A percentile compares a stretch with the other conserved stretches of the same genome.
Evolutionary conservation across 2,329 filamentous ascomycete genomes (phyloP).

Genomic region (Talaromyces sp.): DNA sequence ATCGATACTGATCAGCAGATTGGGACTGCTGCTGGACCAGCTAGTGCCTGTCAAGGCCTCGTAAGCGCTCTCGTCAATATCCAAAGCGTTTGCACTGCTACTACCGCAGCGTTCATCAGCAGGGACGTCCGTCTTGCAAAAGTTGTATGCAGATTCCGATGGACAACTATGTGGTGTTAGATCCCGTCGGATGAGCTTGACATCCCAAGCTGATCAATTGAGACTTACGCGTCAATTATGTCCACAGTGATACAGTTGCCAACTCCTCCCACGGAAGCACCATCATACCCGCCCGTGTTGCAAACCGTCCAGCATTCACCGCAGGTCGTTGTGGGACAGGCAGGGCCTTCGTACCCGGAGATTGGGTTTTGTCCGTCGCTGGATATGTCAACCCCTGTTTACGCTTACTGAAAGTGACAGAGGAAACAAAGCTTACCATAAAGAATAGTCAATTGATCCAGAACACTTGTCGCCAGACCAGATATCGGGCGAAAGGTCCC

Average conservation of each 20-base stretch:
- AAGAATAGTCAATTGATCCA: not conserved
- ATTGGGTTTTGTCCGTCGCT: not conserved
- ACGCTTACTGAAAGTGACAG: not conserved
- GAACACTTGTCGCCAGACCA: not conserved
- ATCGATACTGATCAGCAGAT: not conserved
- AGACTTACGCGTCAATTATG: not conserved
- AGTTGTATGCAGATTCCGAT: not conserved
- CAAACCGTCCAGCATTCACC: not conserved
- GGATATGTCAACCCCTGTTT: not conserved
- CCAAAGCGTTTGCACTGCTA: not conserved
- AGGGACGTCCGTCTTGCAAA: not conserved
- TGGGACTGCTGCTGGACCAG: not conserved
- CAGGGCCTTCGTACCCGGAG: not conserved
- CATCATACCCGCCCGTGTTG: not conserved
- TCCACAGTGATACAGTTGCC: not conserved
- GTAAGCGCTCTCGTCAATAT: not conserved
- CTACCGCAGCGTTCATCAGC: not conserved
- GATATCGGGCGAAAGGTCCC: not conserved
- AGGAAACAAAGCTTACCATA: not conserved
- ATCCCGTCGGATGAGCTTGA: not conserved
- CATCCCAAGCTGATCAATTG: not conserved
- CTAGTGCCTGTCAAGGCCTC: not conserved
- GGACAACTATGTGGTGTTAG: not conserved
- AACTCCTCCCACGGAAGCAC: not conserved
- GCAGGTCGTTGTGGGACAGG: not conserved